These are phyloP conservation scores for Reticulascus tulasneorum DNA, from an alignment of 2,329 filamentous ascomycete species.

Conservation along the genomic window DNA sequence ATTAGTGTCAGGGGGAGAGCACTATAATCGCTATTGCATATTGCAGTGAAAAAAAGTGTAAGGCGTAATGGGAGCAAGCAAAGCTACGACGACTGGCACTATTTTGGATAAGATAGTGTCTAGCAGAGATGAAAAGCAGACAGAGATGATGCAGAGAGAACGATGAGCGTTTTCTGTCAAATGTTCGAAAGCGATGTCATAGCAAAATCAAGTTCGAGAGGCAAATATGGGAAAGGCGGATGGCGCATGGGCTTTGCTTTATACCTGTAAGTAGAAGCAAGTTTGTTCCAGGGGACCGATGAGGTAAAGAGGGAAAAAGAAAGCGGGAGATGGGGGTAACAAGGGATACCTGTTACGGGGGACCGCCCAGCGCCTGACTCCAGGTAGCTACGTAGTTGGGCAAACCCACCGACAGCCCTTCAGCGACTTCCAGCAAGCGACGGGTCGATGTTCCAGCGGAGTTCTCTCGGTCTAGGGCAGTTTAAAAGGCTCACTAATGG, in stretches of 20 bases:
- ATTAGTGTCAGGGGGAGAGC: too few species aligned
- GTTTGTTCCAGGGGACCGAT: constrained; percentile 9
- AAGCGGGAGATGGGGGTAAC: constrained; percentile 2
- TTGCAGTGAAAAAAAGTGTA: background rate
- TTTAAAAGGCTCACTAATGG: constrained; percentile 6
- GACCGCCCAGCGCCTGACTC: too few species aligned
- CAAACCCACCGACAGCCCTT: constrained; percentile 10
- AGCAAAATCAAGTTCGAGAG: background rate
- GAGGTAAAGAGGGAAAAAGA: constrained; percentile 12
- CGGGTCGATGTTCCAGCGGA: constrained; percentile 6
- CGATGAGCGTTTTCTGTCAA: constrained; percentile 10
- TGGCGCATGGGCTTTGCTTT: constrained; percentile 9
- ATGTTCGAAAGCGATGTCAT: background rate
- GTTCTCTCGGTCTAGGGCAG: constrained; percentile 9
- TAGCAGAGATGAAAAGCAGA: background rate
- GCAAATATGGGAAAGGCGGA: background rate
- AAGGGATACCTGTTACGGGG: constrained; percentile 7
- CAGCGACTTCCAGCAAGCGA: constrained; percentile 12
- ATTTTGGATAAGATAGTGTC: background rate
- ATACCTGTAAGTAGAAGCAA: constrained; percentile 10
- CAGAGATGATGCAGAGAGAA: constrained; percentile 5
- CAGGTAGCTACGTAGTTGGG: too few species aligned
- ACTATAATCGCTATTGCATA: constrained; percentile 7
- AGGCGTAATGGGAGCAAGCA: background rate
- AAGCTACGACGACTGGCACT: too few species aligned